A percentile compares a stretch with the other conserved stretches of the same genome.
Conservation (phyloP, 1,284 basidiomycete genomes). For the Somion occarium region DNA sequence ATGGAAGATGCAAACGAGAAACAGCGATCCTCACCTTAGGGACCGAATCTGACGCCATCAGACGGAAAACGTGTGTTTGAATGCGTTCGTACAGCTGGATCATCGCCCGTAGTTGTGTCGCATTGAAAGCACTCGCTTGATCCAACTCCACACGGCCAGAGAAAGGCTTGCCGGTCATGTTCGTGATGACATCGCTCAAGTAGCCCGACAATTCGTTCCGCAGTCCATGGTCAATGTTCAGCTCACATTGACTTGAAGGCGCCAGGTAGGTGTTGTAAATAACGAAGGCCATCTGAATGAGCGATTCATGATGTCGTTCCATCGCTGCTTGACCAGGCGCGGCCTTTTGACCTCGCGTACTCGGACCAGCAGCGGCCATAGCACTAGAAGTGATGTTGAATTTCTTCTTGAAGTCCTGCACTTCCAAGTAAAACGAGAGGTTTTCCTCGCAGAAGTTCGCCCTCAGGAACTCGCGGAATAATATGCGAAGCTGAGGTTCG, state of each 20-base stretch:
- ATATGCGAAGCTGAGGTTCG: conserved; percentile 81
- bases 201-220: conserved; percentile 93
- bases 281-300: conserved; percentile 91
- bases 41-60: conserved; percentile 98
- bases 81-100: conserved; percentile 94
- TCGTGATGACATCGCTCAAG: conserved; percentile 81
- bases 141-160: conserved; percentile 77
- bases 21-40: conserved; percentile 89
- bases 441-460: conserved; percentile 99
- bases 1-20: background rate
- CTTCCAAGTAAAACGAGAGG: conserved; percentile 94
- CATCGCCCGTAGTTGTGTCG: conserved; percentile 92
- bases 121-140: conserved; percentile 77
- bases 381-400: conserved; percentile 95
- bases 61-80: conserved; percentile 92
- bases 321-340: conserved; percentile 84
- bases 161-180: conserved; percentile 69
- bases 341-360: conserved; percentile 36
- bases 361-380: conserved; percentile 50
- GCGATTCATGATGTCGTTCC: conserved; percentile 95
- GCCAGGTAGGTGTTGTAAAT: conserved; percentile 96
- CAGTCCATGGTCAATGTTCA: conserved; percentile 97
- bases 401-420: conserved; percentile 93
- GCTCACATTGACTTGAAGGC: conserved; percentile 90
- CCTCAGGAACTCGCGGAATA: conserved; percentile 94